A percentile compares a stretch with the other conserved stretches of the same genome.
Evolutionary conservation across 2,329 filamentous ascomycete species (phyloP).

Genomic region (Sporothrix inflata): DNA sequence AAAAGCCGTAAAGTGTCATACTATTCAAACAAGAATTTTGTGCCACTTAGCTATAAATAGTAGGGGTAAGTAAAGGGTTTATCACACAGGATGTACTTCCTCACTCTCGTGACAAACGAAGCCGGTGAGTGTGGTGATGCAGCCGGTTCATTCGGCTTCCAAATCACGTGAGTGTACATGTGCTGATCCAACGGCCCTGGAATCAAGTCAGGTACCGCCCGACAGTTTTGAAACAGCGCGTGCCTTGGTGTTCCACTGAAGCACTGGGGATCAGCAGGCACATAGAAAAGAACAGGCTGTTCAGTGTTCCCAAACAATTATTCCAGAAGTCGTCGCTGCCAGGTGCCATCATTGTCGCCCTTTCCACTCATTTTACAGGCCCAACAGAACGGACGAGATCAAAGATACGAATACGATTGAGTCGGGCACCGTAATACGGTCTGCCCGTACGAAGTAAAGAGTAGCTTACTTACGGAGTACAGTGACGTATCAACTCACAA

Average conservation of each 20-base stretch:
- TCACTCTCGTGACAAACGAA: no score
- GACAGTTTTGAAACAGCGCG: constrained; percentile 18
- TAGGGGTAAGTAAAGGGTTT: no score
- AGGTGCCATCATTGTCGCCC: not conserved
- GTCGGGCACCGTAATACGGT: constrained; percentile 4
- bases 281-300: constrained; percentile 1
- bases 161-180: not conserved
- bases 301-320: not conserved
- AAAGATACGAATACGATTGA: constrained; percentile 4
- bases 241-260: constrained; percentile 10
- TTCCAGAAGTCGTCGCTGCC: not conserved
- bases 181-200: not conserved
- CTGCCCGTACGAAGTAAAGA: not conserved
- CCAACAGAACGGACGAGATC: not conserved
- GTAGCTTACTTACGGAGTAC: no score
- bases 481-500: not conserved
- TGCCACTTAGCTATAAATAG: no score
- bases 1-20: no score
- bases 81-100: no score
- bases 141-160: no score
- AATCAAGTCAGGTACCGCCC: constrained; percentile 9
- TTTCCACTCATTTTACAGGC: no score
- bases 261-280: constrained; percentile 14
- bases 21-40: no score
- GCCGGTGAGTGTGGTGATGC: no score